Evolutionary conservation across 768 basidiomycete species (phyloP), one percentile per base, ranked within the genome.

Genomic region (Lactifluus echinatus): DNA sequence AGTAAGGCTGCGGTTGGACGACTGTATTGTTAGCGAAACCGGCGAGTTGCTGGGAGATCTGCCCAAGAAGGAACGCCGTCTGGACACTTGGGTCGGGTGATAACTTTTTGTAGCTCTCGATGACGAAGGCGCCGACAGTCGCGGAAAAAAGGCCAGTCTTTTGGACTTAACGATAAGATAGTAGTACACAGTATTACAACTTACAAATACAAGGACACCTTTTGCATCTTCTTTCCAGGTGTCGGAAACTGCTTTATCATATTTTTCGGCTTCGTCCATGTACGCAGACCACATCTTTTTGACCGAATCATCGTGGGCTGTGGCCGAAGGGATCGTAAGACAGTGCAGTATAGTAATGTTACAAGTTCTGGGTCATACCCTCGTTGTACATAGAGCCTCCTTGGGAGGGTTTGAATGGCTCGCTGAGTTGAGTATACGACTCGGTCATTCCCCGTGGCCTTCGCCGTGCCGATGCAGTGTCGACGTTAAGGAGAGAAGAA

Each of bases 131-230:
- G 0, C 64, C 61, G 2, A 63, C 53, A 8, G 57, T 59, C 2
- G 55, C 54, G 7, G 66, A 65, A 51, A 67, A 65, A 0, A 67
- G 44, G 29, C 60, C 66, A 1, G 66, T 57, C 66, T 67, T 24
- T 8, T 8, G 14, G 26, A 2, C 7, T 8, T 3, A 12, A 28
- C 23, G 44, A 2, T n/a, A 31, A 7, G 28, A 36, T n/a, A 3
- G 40, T 14, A n/a, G 10, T 24, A 24, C 28, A 24, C 23, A 8
- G 26, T 21, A 14, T 14, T 19, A n/a, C 19, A 14, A 61, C 62
- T 47, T 44, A 63, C 62, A 53, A 63, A 63, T 2, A 62, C 33
- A 5, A 63, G 52, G 40, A 54, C 17, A 5, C 55, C 60, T 11
- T 42, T 37, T n/a, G 55, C 46, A 21, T 62, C 62, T 3, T 56